phyloP scores from a whole-genome alignment of 129 eudicot genomes.

The Scalesia atractyloides region DNA sequence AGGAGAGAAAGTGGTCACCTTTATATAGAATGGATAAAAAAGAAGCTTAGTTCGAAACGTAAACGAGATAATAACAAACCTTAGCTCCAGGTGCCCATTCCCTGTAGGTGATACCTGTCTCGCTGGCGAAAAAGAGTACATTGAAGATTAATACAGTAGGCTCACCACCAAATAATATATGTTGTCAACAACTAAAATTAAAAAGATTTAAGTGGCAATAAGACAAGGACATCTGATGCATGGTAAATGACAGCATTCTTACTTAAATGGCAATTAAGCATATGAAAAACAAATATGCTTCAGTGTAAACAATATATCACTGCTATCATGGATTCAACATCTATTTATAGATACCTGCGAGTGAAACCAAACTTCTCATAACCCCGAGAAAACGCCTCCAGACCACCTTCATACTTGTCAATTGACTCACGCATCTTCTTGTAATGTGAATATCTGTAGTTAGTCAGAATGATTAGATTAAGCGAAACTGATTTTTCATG shows the following conservation, averaged over 20 bases:
- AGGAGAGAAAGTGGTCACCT: background rate
- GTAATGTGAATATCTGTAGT: constrained; percentile 72
- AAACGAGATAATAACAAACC: constrained; percentile 56
- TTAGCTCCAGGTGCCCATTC: constrained; percentile 99
- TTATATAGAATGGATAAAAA: background rate
- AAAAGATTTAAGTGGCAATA: background rate
- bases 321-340: constrained; percentile 2
- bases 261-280: constrained; percentile 4
- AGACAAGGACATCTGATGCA: background rate
- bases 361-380: constrained; percentile 89
- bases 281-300: background rate
- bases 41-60: background rate
- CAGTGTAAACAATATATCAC: background rate
- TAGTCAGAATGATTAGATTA: background rate
- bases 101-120: constrained; percentile 90
- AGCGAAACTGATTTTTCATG: constrained; percentile 9
- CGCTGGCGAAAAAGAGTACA: constrained; percentile 47
- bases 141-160: constrained; percentile 14
- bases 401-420: constrained; percentile 89
- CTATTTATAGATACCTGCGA: constrained; percentile 60
- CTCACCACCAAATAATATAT: background rate
- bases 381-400: constrained; percentile 93
- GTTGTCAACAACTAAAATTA: background rate
- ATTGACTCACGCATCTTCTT: constrained; percentile 81
- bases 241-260: background rate